These are phyloP conservation scores for Prunus padus DNA, from an alignment of 306 rosid species.

Conservation along the genomic window DNA sequence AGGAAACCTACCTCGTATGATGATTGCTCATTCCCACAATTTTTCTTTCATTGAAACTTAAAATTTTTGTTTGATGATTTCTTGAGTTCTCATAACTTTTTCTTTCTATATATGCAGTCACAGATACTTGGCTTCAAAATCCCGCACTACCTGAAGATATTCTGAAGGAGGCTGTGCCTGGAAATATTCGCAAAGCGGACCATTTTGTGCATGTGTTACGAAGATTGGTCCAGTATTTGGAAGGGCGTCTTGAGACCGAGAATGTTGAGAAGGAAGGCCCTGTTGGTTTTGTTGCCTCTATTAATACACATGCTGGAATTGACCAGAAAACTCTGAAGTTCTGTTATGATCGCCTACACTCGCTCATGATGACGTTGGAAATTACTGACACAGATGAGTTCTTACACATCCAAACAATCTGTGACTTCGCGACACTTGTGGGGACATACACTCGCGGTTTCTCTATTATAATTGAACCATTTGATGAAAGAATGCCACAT, in stretches of 20 bases:
- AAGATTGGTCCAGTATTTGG: slow-evolving; percentile 86
- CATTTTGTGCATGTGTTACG: slow-evolving; percentile 79
- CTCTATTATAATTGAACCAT: slow-evolving; percentile 88
- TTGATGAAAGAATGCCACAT: slow-evolving; percentile 97
- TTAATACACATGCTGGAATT: slow-evolving; percentile 80
- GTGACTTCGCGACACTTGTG: slow-evolving; percentile 95
- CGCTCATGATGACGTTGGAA: slow-evolving; percentile 89
- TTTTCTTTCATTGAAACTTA: slow-evolving; percentile 11
- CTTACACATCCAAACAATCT: slow-evolving; percentile 84
- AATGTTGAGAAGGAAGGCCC: slow-evolving; percentile 89
- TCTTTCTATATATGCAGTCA: slow-evolving; percentile 43
- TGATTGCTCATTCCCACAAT: slow-evolving; percentile 3
- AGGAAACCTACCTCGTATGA: slow-evolving; percentile 78
- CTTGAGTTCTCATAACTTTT: slow-evolving; percentile 11
- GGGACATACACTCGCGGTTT: slow-evolving; percentile 93
- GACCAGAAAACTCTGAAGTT: slow-evolving; percentile 89
- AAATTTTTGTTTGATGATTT: not conserved
- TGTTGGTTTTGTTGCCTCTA: slow-evolving; percentile 61
- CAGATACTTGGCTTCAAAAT: slow-evolving; percentile 86
- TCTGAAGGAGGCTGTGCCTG: slow-evolving; percentile 95
- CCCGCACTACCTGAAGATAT: slow-evolving; percentile 96
- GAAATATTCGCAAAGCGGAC: slow-evolving; percentile 91
- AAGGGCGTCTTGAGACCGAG: slow-evolving; percentile 87
- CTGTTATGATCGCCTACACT: slow-evolving; percentile 94
- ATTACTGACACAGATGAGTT: slow-evolving; percentile 93